Percentiles rank a stretch among this genome's conserved stretches.
These are phyloP conservation scores for Polymyxa betae DNA, from an alignment of 208 protist species.

Conservation along the genomic window DNA sequence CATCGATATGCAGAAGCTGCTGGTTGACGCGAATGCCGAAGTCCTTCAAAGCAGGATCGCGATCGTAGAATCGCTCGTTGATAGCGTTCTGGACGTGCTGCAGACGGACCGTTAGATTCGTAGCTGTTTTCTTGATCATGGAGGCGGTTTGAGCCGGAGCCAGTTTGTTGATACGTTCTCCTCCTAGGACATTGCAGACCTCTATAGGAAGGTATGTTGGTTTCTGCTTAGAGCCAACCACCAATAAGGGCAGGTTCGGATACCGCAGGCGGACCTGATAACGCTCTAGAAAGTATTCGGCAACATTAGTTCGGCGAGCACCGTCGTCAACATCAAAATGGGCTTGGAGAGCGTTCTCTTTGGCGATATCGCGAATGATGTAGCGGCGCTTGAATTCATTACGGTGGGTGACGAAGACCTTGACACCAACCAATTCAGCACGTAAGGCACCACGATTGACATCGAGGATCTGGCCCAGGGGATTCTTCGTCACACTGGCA, in stretches of 20 bases:
- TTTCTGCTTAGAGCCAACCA: no score
- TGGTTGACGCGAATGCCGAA: background rate
- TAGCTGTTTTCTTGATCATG: no score
- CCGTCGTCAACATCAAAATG: background rate
- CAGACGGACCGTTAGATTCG: background rate
- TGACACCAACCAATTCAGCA: background rate
- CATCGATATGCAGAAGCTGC: background rate
- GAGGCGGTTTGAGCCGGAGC: no score
- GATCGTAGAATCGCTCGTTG: background rate
- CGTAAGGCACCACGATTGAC: background rate
- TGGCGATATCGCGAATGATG: conserved; percentile 4
- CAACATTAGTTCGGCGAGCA: background rate
- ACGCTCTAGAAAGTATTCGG: no score
- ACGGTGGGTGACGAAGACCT: background rate
- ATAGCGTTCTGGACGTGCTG: background rate
- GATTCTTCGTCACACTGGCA: background rate
- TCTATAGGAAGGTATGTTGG: no score
- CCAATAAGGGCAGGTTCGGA: no score
- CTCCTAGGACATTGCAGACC: no score
- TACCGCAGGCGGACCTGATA: no score
- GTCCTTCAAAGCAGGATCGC: no score
- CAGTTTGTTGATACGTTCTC: no score
- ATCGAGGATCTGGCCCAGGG: background rate
- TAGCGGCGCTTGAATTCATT: background rate
- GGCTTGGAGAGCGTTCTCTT: background rate